Evolutionary conservation across 2,329 filamentous ascomycete species (phyloP), one percentile per base, ranked within the genome.

Genomic region (Ceratocystis ficicola): DNA sequence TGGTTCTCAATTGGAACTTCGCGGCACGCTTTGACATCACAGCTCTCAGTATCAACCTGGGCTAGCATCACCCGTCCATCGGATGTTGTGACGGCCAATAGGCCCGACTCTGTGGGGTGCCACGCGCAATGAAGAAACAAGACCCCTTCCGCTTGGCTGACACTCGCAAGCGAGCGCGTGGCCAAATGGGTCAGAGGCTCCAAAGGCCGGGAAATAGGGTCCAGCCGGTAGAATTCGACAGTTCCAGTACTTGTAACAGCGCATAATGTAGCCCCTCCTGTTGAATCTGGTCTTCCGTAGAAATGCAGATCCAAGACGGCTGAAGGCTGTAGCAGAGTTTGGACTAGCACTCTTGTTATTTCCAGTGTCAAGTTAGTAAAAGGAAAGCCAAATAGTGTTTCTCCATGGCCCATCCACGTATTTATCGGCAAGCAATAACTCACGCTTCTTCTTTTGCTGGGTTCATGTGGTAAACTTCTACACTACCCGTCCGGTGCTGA

Each of bases 281-380:
- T 55, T 3, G 71, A 71, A 64, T 78, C 73, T 1, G 71, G 69
- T 63, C 75, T 72, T 1, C 82, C 83, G 68, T 86, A 84, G 74
- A 96, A 97, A 70, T 92, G 89, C 36, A 96, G 78, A 73, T 96
- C 92, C 64, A 96, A 81, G 32, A 96, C 81, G 5, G 90, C 92
- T 64, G 86, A 90, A 3, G 85, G 81, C 25, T 88, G 84, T 4
- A 77, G 71, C 3, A 86, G 69, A 0, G 81, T 86, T 72, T 89
- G 83, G 3, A 86, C 71, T 66, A 81, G 77, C 1, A 74, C 74
- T 70, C 85, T 87, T 59, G 2, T 59, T 6, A 68, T 70, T 41
- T 12, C 66, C n/a, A 44, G 48, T 41, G 44, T 22, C 5, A 7
- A 6, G 48, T 65, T 22, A 65, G 52, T 32, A 30, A 41, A 48